phyloP scores from a whole-genome alignment of 805 yeast species.

The Vanderwaltozyma verrucispora region DNA sequence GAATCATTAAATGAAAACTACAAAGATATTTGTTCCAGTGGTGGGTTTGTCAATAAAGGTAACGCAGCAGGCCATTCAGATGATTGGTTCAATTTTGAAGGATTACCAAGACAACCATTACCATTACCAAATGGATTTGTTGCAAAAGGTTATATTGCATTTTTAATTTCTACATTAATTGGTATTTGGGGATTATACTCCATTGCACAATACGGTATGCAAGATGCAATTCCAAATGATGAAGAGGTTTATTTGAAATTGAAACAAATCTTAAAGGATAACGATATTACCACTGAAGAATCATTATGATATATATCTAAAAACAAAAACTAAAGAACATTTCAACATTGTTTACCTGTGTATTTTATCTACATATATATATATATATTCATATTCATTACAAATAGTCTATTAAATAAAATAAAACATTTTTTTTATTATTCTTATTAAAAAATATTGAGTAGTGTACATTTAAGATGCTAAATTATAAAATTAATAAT shows the following conservation, averaged over 20 bases:
- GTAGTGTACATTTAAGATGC: too few relatives aligned
- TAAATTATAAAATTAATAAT: too few relatives aligned
- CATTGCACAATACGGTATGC: conserved; percentile 55
- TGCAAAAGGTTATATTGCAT: conserved; percentile 55
- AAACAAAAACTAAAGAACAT: too few relatives aligned
- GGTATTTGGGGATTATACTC: conserved; percentile 53
- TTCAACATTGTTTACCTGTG: too few relatives aligned
- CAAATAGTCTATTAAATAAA: too few relatives aligned
- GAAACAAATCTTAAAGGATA: conserved; percentile 25
- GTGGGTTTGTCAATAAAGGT: conserved; percentile 40
- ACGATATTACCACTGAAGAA: conserved; percentile 8
- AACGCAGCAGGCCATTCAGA: conserved; percentile 63
- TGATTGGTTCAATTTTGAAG: conserved; percentile 47
- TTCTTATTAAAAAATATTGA: too few relatives aligned
- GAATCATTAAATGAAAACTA: conserved; percentile 40
- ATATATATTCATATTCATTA: too few relatives aligned
- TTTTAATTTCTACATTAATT: conserved; percentile 40
- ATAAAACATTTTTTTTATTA: too few relatives aligned
- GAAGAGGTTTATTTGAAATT: conserved; percentile 33
- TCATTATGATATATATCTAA: neutral
- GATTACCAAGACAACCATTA: conserved; percentile 48
- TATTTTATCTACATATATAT: too few relatives aligned
- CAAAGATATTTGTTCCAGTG: conserved; percentile 37
- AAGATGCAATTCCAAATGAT: conserved; percentile 45
- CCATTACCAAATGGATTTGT: conserved; percentile 70